Base-by-base conservation (phyloP, 2,329 filamentous ascomycete genomes). In the Colletotrichum sp. region DNA sequence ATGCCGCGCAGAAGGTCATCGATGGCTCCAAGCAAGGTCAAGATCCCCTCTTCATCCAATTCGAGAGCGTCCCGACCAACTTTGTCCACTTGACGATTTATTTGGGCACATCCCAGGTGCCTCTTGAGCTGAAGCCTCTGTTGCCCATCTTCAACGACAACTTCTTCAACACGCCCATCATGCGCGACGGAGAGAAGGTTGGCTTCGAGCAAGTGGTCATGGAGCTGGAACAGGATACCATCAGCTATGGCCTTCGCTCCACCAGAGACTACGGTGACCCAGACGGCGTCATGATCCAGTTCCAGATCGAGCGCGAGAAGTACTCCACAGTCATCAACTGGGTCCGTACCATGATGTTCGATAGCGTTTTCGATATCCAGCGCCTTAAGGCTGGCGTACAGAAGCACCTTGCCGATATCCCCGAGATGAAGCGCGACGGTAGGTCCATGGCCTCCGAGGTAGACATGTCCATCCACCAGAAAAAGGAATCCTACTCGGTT, bases 161-260 rank as follows among this genome's bases (percentile, higher is more conserved):
- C 81, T 98, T 99, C 87, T 99, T 99, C 89, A 96, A 95, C 82
- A 95, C 96, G 0, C 97, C 96, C 4, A 93, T 99, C 75, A 89
- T 90, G 80, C 92, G 93, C 34, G 90, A 96, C 80, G 96, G 95
- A 59, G 89, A 95, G 82, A 91, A 90, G 28, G 87, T 99, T 34
- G 93, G 94, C 64, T 99, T 99, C 80, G 97, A 99, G 83, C 92
- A 98, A 77, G 95, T 99, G 4, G 96, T 99, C 60, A 95, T 95
- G 82, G 93, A 96, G 82, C 90, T 99, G 6, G 97, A 99, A 84
- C 92, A 94, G 81, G 96, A 99, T 80, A 99, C 97, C 0, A 93
- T 99, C 74, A 93, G 92, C 78, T 99, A 98, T 83, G 88, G 87
- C 2, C 92, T 98, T 78, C 92, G 93, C 75, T 91, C 91, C 3